Conservation (phyloP, 2,329 filamentous ascomycete genomes). For the Diaporthe sp. region DNA sequence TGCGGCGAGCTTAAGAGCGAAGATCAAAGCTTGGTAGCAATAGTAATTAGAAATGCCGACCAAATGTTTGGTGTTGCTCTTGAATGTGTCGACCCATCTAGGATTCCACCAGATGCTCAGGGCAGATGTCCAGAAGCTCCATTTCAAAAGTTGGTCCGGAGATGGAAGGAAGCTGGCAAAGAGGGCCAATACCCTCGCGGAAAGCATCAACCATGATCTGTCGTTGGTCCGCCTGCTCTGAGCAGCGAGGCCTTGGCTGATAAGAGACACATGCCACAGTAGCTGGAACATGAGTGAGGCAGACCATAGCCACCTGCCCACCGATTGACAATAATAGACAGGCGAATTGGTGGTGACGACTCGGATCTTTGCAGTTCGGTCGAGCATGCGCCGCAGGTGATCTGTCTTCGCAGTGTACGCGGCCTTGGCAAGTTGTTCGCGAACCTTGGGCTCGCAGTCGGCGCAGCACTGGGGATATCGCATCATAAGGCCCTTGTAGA, state of each 20-base stretch:
- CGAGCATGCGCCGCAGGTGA: conserved; percentile 80
- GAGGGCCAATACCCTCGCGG: conserved; percentile 25
- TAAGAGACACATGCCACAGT: conserved; percentile 63
- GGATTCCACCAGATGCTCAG: conserved; percentile 78
- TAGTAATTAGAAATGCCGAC: conserved; percentile 76
- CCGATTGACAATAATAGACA: conserved; percentile 58
- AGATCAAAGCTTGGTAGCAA: conserved; percentile 71
- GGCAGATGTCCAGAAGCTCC: conserved; percentile 64
- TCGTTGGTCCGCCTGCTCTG: conserved; percentile 41
- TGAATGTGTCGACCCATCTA: conserved; percentile 70
- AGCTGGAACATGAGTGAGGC: conserved; percentile 61
- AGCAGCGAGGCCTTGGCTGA: conserved; percentile 47
- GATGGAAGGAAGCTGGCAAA: conserved; percentile 58
- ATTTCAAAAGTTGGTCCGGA: conserved; percentile 58
- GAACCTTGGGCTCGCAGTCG: conserved; percentile 82
- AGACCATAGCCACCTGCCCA: conserved; percentile 64
- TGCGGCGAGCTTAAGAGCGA: conserved; percentile 65
- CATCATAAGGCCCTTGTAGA: conserved; percentile 80
- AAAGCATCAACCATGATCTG: conserved; percentile 41
- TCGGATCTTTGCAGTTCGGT: conserved; percentile 68
- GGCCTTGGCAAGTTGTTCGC: conserved; percentile 76
- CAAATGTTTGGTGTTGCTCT: conserved; percentile 73
- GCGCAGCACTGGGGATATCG: conserved; percentile 92
- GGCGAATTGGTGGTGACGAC: conserved; percentile 55
- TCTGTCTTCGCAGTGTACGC: conserved; percentile 90